A percentile compares a stretch with the other conserved stretches of the same genome.
These are phyloP conservation scores for Fraxinus velutina DNA, from an alignment of 305 asterid species.

Conservation along the genomic window DNA sequence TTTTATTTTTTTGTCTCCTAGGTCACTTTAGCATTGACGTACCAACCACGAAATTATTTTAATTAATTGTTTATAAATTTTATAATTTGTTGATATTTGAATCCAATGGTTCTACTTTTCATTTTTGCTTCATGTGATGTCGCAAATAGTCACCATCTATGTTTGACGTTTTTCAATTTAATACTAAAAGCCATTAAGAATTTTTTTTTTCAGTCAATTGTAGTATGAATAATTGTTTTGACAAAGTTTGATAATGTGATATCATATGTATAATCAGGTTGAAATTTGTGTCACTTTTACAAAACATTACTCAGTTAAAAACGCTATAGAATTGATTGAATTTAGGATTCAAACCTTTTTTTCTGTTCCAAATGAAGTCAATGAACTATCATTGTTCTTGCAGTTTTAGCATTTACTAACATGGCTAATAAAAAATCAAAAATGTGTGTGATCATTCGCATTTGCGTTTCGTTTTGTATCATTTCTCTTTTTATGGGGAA, in stretches of 20 bases:
- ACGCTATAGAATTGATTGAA: too few relatives aligned
- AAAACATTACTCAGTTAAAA: too few relatives aligned
- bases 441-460: too few relatives aligned
- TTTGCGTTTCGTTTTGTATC: too few relatives aligned
- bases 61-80: background rate
- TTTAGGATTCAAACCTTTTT: too few relatives aligned
- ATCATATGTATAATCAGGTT: background rate
- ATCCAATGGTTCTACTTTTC: background rate
- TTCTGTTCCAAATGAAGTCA: too few relatives aligned
- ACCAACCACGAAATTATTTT: conserved; percentile 9
- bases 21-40: background rate
- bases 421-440: too few relatives aligned
- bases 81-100: conserved; percentile 4
- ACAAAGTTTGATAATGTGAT: conserved; percentile 5
- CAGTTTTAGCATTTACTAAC: too few relatives aligned
- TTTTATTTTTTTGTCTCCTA: too few relatives aligned
- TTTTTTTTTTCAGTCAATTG: too few relatives aligned
- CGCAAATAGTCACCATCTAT: conserved; percentile 25
- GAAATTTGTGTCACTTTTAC: conserved; percentile 9
- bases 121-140: conserved; percentile 16
- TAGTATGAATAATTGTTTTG: conserved; percentile 14
- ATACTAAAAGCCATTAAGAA: conserved; percentile 9
- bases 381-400: too few relatives aligned
- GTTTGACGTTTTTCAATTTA: background rate
- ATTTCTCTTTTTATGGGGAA: too few relatives aligned